Conservation (phyloP, 805 yeast species). For the Maudiozyma saulgeensis region DNA sequence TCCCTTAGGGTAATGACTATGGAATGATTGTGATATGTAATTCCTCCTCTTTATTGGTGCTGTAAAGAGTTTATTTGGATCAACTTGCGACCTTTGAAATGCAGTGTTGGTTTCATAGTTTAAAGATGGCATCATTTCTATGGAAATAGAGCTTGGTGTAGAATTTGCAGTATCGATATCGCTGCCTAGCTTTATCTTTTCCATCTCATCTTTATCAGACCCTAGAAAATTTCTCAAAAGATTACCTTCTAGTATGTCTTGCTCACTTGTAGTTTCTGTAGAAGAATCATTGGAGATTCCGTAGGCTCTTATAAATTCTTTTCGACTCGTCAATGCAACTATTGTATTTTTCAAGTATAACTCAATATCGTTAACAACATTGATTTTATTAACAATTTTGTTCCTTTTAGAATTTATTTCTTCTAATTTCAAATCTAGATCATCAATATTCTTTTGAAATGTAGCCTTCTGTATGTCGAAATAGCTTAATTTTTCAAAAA, state of each 20-base stretch:
- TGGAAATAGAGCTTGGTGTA: background rate
- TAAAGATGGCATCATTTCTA: background rate
- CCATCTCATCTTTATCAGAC: slow-evolving; percentile 3
- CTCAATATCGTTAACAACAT: slow-evolving; percentile 46
- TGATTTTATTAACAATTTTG: slow-evolving; percentile 42
- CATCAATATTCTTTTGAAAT: slow-evolving; percentile 53
- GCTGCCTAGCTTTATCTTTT: slow-evolving; percentile 1
- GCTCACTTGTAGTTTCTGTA: background rate
- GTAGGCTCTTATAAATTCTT: slow-evolving; percentile 33
- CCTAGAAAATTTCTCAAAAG: slow-evolving; percentile 4
- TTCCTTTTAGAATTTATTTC: slow-evolving; percentile 39
- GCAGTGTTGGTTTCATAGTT: background rate
- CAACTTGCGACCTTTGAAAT: background rate
- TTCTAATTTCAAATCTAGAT: slow-evolving; percentile 45
- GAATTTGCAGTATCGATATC: slow-evolving; percentile 1
- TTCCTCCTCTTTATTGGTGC: slow-evolving; percentile 5
- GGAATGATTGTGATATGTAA: slow-evolving; percentile 6
- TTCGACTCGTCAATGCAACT: slow-evolving; percentile 32
- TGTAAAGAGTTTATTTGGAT: slow-evolving; percentile 2
- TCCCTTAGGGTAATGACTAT: slow-evolving; percentile 28
- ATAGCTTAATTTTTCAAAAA: slow-evolving; percentile 40
- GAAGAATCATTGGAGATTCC: slow-evolving; percentile 14
- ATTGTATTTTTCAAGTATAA: slow-evolving; percentile 37
- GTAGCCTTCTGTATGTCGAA: slow-evolving; percentile 55
- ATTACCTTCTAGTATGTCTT: slow-evolving; percentile 3